Base-by-base conservation (phyloP, 768 basidiomycete species). In the Suillus occidentalis region DNA sequence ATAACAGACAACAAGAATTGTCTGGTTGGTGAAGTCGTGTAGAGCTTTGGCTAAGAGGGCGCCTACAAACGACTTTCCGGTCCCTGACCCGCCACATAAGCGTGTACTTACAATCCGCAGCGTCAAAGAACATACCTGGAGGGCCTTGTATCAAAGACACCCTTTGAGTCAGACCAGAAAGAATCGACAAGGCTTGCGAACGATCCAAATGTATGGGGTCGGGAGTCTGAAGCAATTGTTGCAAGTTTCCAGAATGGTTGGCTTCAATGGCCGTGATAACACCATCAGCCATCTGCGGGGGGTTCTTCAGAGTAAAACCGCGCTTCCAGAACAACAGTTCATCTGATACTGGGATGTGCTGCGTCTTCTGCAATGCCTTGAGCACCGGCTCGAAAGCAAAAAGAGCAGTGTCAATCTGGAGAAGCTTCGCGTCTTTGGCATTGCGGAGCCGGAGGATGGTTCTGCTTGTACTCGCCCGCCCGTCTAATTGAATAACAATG, bases 1-100 rank as follows among this genome's bases (percentile, higher is more conserved):
- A 64, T 83, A 89, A 69, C 86, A 88, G 42, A 87, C 83, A 9
- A 89, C 85, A 13, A 89, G 80, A 37, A 89, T 87, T 0, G 71
- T 83, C 43, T 77, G 73, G 0, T 65, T 20, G 0, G 81, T 82
- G 60, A 71, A 72, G n/a, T 83, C 79, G 62, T 87, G 81, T 5
- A 87, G 71, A 16, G 80, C 72, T 65, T 87, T 88, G 0, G 85
- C 85, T 4, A 88, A 70, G 0, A 88, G 75, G 0, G 85, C 85
- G 1, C 88, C 87, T 39, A 88, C 83, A 69, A 87, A 88, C 0
- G 86, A 87, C 66, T 89, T 89, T 9, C 88, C 88, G 1, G 88
- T 89, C 1, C 88, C 87, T 88, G 42, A 22, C 6, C 13, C 10
- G 9, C 4, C 13, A 25, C 6, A 37, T 39, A 45, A 63, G 31